Base-by-base conservation (phyloP, 1,139 yeast genomes). In the Waltiozyma sp. region DNA sequence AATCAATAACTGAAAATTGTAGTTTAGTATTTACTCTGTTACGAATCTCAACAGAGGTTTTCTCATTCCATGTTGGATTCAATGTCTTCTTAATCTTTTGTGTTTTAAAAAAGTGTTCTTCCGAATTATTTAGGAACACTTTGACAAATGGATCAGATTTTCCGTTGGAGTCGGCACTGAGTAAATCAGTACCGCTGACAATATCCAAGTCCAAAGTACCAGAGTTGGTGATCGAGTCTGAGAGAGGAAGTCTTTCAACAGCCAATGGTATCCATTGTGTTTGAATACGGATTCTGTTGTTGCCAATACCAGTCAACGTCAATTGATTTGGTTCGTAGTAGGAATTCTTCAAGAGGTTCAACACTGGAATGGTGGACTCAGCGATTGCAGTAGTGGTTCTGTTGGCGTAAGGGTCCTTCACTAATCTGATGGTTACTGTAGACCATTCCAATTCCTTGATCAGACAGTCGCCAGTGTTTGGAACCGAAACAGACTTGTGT, bases 71-170 rank as follows among this genome's bases (percentile, higher is more conserved):
- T 2, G 66, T 73, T 15, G 99, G 99, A 45, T 83, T 75, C 53
- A 91, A 72, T 0, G 96, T 87, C 70, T 80, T 88, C 71, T 89
- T 91, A 49, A 76, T 66, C 38, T 80, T 80, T 63, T 86, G 81
- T 37, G 96, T 75, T 68, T 86, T 87, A 68, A 68, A 77, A 52
- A 77, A 67, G 13, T 56, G 43, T 34, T 65, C 65, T 10, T 80
- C 77, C 40, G 66, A 73, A 26, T 80, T 80, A 58, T 86, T 77
- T 57, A 87, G 63, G 55, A 64, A 75, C 47, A 86, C 72, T 55
- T 79, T 74, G 46, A 80, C 72, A 58, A 79, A 91, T 47, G 99
- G 99, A 63, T 91, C 99, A 9, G 96, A 86, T 59, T 82, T 83
- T 43, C 97, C 97, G 52, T 83, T 81, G 24, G 86, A 69, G 62